Conservation (phyloP, 1,284 basidiomycete genomes). For the Boletellus deceptivus region DNA sequence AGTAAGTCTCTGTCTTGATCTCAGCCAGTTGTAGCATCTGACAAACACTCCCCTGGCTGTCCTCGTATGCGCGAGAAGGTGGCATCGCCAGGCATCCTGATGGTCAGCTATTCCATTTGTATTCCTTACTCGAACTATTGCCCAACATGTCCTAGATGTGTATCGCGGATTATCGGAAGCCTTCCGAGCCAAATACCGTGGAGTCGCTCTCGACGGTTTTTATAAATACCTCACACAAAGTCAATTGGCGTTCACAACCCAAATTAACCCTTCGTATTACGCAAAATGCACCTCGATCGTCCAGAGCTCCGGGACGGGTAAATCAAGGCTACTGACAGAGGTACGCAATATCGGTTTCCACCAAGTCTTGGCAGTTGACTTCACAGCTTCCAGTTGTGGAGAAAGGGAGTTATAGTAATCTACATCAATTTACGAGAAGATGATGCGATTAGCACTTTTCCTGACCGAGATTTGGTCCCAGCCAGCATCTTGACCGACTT, state of each 20-base stretch:
- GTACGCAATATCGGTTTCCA: background rate
- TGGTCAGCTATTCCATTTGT: background rate
- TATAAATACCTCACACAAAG: constrained; percentile 17
- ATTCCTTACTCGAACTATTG: background rate
- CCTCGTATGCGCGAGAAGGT: too few species aligned
- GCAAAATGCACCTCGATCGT: constrained; percentile 21
- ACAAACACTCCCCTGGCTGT: too few species aligned
- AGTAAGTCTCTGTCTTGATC: background rate
- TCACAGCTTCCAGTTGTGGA: constrained; percentile 6
- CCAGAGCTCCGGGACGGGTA: constrained; percentile 25
- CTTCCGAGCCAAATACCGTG: constrained; percentile 5
- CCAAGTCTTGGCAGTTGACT: background rate
- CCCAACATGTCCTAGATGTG: background rate
- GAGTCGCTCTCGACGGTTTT: constrained; percentile 14
- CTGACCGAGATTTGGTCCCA: constrained; percentile 8
- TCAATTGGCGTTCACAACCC: constrained; percentile 6
- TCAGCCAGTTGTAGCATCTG: too few species aligned
- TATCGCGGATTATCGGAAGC: background rate
- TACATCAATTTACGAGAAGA: constrained; percentile 19
- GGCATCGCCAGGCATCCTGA: background rate
- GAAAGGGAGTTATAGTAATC: constrained; percentile 11
- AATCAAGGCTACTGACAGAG: constrained; percentile 21
- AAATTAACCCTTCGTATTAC: constrained; percentile 1
- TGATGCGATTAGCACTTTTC: constrained; percentile 4
- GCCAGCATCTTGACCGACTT: too few species aligned